Evolutionary conservation across 1,139 yeast species (phyloP).

Genomic region (Yamadazyma songkhlaensis): DNA sequence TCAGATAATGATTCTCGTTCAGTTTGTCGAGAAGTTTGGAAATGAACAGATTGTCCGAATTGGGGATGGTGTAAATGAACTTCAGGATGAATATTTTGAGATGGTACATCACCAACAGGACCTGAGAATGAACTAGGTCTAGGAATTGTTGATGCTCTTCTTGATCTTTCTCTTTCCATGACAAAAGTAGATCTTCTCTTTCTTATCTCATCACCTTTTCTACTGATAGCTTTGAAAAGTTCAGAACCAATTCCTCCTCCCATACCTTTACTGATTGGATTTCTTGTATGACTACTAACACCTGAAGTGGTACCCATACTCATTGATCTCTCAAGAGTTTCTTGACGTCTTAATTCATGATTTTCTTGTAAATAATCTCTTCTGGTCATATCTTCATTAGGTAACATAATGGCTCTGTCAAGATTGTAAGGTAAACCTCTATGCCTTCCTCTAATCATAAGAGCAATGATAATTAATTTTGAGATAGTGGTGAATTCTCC

Average conservation of each 20-base stretch:
- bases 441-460: constrained; percentile 93
- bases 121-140: not conserved
- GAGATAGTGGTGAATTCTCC: constrained; percentile 71
- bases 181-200: constrained; percentile 4
- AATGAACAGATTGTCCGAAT: no score
- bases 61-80: no score
- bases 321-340: constrained; percentile 26
- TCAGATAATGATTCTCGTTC: not conserved
- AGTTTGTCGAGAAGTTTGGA: no score
- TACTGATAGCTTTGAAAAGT: constrained; percentile 13
- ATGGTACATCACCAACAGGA: no score
- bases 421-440: constrained; percentile 94
- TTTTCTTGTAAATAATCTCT: constrained; percentile 68
- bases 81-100: no score
- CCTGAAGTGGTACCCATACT: constrained; percentile 12
- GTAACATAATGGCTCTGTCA: constrained; percentile 91
- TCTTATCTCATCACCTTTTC: constrained; percentile 14
- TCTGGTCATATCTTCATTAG: constrained; percentile 63
- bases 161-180: not conserved
- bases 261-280: not conserved
- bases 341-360: constrained; percentile 43
- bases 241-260: constrained; percentile 12
- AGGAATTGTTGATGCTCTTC: not conserved
- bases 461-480: constrained; percentile 79
- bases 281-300: not conserved